Evolutionary conservation across 2,329 filamentous ascomycete genomes (phyloP).

Genomic region (Calonectria naviculata): DNA sequence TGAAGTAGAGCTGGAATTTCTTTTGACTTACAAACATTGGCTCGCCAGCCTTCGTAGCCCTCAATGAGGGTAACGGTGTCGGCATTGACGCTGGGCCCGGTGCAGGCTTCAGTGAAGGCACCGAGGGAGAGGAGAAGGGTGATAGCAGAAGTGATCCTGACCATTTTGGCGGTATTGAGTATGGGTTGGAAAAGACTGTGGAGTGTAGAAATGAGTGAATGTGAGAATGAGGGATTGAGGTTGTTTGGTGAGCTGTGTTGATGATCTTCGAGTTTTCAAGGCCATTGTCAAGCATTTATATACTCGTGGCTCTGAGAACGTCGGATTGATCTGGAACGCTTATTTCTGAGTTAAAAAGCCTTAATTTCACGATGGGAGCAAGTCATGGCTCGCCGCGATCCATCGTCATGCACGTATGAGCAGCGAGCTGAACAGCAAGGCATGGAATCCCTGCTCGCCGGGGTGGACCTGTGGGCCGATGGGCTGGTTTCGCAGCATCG

Average conservation of each 20-base stretch:
- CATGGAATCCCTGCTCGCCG: not conserved
- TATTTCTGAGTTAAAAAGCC: not conserved
- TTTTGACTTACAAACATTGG: constrained; percentile 24
- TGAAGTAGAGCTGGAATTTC: not conserved
- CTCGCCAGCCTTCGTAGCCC: constrained; percentile 25
- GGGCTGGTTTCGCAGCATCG: not conserved
- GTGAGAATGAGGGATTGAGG: not conserved
- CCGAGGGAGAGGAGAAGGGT: constrained; percentile 9
- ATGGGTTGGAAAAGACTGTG: not conserved
- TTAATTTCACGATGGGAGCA: not conserved
- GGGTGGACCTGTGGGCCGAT: not conserved
- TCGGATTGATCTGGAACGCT: not conserved
- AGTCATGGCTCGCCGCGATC: not conserved
- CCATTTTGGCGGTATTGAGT: constrained; percentile 9
- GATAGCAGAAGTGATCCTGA: constrained; percentile 1
- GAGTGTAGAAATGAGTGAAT: not conserved
- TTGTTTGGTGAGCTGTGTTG: not conserved
- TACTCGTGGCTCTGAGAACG: not conserved
- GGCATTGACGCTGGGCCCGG: constrained; percentile 26
- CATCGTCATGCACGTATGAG: not conserved
- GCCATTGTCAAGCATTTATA: not conserved
- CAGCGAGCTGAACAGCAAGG: not conserved
- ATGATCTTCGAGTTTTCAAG: not conserved
- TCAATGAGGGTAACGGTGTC: constrained; percentile 24
- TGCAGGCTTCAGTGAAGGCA: constrained; percentile 22